Conservation (phyloP, 768 basidiomycete genomes). For the Kockovaella imperatae region DNA sequence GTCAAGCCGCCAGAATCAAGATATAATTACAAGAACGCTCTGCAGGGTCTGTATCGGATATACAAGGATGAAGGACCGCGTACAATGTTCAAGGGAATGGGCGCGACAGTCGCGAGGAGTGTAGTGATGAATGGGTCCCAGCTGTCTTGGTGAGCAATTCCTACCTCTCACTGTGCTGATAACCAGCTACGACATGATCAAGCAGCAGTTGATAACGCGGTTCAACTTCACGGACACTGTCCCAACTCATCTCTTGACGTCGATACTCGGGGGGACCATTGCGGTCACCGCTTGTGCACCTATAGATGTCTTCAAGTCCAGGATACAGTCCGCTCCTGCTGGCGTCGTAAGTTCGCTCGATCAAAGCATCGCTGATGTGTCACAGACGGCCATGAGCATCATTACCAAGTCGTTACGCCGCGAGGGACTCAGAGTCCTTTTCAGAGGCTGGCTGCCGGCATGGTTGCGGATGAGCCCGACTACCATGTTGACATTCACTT, state of each 20-base stretch:
- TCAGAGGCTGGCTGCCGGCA: slow-evolving; percentile 44
- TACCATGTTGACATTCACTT: slow-evolving; percentile 42
- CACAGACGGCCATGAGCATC: slow-evolving; percentile 14
- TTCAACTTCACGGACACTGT: slow-evolving; percentile 30
- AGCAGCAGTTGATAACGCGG: slow-evolving; percentile 27
- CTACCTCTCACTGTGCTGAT: slow-evolving; percentile 40
- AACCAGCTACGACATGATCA: slow-evolving; percentile 44
- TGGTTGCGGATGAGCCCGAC: slow-evolving; percentile 43
- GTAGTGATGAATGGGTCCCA: slow-evolving; percentile 25
- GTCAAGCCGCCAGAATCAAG: slow-evolving; percentile 31
- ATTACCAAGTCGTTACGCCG: slow-evolving; percentile 21
- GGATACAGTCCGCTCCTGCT: slow-evolving; percentile 33
- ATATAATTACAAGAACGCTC: slow-evolving; percentile 33
- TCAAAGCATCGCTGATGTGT: too few relatives aligned
- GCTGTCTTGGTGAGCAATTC: slow-evolving; percentile 43
- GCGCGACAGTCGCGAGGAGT: slow-evolving; percentile 11
- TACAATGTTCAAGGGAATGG: slow-evolving; percentile 28
- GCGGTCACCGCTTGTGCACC: slow-evolving; percentile 44
- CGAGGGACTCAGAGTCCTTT: slow-evolving; percentile 41
- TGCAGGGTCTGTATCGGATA: slow-evolving; percentile 40
- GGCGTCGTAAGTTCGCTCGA: too few relatives aligned
- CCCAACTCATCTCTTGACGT: slow-evolving; percentile 39
- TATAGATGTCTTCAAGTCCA: slow-evolving; percentile 40
- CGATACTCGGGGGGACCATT: slow-evolving; percentile 39
- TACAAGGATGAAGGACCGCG: slow-evolving; percentile 32